Percentiles rank a stretch among this genome's conserved stretches.
Evolutionary conservation across 2,329 filamentous ascomycete species (phyloP).

Genomic region (Raffaelea ambrosiae): DNA sequence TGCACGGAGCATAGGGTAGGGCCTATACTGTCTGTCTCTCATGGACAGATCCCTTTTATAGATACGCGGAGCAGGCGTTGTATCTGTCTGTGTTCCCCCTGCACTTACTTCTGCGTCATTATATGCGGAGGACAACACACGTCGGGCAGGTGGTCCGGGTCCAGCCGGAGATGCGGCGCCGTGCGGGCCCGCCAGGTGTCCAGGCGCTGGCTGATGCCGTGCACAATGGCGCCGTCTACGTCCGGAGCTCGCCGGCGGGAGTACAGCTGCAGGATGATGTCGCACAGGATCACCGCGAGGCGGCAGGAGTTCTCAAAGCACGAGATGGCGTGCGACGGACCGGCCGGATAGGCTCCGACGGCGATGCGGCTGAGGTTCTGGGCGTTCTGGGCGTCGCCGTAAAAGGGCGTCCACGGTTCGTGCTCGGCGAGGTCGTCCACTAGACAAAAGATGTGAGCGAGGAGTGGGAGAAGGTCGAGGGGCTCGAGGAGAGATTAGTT

Average conservation of each 20-base stretch:
- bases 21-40: no score
- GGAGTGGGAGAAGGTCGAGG: no score
- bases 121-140: slow-evolving; percentile 14
- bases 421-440: slow-evolving; percentile 14
- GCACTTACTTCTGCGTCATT: slow-evolving; percentile 12
- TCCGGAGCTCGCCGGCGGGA: slow-evolving; percentile 5
- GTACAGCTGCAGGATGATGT: slow-evolving; percentile 16
- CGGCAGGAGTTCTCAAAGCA: slow-evolving; percentile 18
- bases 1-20: no score
- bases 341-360: slow-evolving; percentile 16
- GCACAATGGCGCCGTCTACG: slow-evolving; percentile 2
- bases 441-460: no score
- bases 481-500: not conserved
- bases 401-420: slow-evolving; percentile 12
- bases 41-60: no score
- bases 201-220: slow-evolving; percentile 7
- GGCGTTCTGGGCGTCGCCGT: not conserved
- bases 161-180: slow-evolving; percentile 8
- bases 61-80: no score
- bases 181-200: slow-evolving; percentile 11
- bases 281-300: slow-evolving; percentile 17
- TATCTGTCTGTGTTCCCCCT: no score
- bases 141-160: slow-evolving; percentile 9
- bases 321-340: slow-evolving; percentile 15
- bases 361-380: no score